Base-by-base conservation (phyloP, 2,329 filamentous ascomycete species). In the Apiospora hydei region DNA sequence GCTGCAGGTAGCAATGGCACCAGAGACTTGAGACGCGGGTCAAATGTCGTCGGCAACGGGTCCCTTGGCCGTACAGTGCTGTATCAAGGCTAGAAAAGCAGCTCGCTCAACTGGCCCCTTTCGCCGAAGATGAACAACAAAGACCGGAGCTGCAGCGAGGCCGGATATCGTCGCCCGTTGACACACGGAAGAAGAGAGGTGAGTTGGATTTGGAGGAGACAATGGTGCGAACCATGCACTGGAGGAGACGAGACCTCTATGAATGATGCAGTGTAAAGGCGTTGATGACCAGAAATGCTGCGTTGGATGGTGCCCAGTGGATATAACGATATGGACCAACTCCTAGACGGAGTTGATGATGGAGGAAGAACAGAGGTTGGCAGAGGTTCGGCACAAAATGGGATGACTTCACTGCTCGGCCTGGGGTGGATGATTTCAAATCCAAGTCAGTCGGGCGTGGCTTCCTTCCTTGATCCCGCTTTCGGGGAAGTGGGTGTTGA, bases 271-370 rank as follows among this genome's bases (percentile, higher is more conserved):
- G 49, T 26, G n/a, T 24, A 51, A 24, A 26, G 2, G n/a, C n/a
- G 2, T 24, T 26, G n/a, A 24, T 51, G n/a, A 26, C 49, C 26
- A 51, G 49, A 51, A 26, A 51, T 34, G 53, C 26, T 41, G 34
- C 1, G 34, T 34, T 8, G 21, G 18, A 64, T 16, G 14, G 21
- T 41, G 30, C 30, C 57, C 57, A 41, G 18, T 41, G 21, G 18
- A 14, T 64, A 41, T 64, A 64, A 64, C 57, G 10, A 64, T n/a
- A 64, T n/a, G 57, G 57, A 34, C 34, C 57, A 64, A 64, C 57
- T 64, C 57, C 57, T 34, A 18, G 34, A 64, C n/a, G 57, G 57
- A 64, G 57, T 41, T 64, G 57, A 64, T 64, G 34, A 4, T 64
- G 57, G 34, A 64, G 57, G 57, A 38, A 41, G 57, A 64, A 24